Conservation (phyloP, 768 basidiomycete genomes). For the Kwoniella dendrophila region DNA sequence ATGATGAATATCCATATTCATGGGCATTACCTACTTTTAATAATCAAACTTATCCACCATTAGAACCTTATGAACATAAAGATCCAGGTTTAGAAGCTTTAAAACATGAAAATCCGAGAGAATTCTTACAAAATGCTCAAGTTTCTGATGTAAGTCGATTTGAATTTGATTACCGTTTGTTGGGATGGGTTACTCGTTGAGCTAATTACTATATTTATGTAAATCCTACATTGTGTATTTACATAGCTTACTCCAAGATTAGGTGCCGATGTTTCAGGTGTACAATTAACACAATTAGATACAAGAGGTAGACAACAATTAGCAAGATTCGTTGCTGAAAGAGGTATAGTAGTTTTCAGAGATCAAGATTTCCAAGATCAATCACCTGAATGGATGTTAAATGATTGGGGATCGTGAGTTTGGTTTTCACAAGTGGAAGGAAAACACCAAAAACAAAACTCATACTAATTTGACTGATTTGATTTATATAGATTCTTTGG, state of each 20-base stretch:
- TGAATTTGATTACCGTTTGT: not conserved
- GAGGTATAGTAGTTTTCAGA: slow-evolving; percentile 63
- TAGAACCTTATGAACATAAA: slow-evolving; percentile 71
- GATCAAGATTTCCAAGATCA: slow-evolving; percentile 77
- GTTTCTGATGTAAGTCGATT: slow-evolving; percentile 10
- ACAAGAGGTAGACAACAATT: slow-evolving; percentile 59
- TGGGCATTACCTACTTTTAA: slow-evolving; percentile 72
- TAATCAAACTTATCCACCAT: slow-evolving; percentile 65
- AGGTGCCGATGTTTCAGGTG: slow-evolving; percentile 72
- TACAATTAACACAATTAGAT: slow-evolving; percentile 68
- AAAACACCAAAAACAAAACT: not conserved
- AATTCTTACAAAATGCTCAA: slow-evolving; percentile 66
- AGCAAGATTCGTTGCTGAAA: slow-evolving; percentile 45
- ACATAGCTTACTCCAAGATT: slow-evolving; percentile 67
- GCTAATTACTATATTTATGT: not conserved
- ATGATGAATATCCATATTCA: slow-evolving; percentile 64
- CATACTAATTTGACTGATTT: not conserved
- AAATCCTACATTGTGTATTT: not conserved
- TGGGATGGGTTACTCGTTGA: not conserved
- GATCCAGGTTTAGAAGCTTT: slow-evolving; percentile 73
- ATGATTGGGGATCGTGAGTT: slow-evolving; percentile 64
- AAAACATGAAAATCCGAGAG: slow-evolving; percentile 66
- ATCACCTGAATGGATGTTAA: slow-evolving; percentile 55
- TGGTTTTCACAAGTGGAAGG: not conserved
- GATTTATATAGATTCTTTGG: slow-evolving; percentile 48